Conservation (phyloP, 805 yeast species). For the Metschnikowia proteae region DNA sequence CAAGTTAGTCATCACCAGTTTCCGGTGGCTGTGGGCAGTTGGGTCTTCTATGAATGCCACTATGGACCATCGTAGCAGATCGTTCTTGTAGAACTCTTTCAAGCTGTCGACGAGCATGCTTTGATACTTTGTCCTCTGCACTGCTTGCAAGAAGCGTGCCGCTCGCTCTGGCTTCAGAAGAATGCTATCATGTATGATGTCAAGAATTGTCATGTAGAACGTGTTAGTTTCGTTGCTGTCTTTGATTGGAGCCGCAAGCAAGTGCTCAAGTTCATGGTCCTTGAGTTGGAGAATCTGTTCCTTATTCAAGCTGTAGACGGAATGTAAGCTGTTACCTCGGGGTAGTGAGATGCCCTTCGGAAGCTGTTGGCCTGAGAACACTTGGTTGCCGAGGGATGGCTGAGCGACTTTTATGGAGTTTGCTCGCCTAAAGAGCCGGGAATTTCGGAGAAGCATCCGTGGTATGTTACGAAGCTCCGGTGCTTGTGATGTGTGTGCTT, state of each 20-base stretch:
- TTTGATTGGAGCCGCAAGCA: constrained; percentile 25
- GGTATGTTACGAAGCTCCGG: background rate
- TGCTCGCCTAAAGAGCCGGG: background rate
- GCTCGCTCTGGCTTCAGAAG: constrained; percentile 24
- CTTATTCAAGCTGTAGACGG: constrained; percentile 28
- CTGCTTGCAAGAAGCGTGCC: constrained; percentile 19
- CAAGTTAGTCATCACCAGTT: constrained; percentile 17
- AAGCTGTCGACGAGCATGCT: constrained; percentile 18
- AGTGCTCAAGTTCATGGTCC: constrained; percentile 22
- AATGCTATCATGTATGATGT: constrained; percentile 29
- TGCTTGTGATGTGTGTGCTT: background rate
- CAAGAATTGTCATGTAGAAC: constrained; percentile 28
- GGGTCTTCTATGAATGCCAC: constrained; percentile 28
- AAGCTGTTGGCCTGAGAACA: constrained; percentile 5
- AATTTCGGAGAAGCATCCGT: background rate
- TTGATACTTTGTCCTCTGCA: constrained; percentile 20
- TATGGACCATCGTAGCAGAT: constrained; percentile 25
- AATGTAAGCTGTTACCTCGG: constrained; percentile 29
- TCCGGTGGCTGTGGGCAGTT: constrained; percentile 13
- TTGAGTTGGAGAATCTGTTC: constrained; percentile 24
- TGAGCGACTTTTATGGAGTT: background rate
- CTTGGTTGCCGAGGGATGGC: background rate
- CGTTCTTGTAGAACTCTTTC: constrained; percentile 14
- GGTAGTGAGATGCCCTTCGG: constrained; percentile 14
- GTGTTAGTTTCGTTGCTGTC: constrained; percentile 23